Conservation (phyloP, 2,329 filamentous ascomycete species). For the Calonectria montana region DNA sequence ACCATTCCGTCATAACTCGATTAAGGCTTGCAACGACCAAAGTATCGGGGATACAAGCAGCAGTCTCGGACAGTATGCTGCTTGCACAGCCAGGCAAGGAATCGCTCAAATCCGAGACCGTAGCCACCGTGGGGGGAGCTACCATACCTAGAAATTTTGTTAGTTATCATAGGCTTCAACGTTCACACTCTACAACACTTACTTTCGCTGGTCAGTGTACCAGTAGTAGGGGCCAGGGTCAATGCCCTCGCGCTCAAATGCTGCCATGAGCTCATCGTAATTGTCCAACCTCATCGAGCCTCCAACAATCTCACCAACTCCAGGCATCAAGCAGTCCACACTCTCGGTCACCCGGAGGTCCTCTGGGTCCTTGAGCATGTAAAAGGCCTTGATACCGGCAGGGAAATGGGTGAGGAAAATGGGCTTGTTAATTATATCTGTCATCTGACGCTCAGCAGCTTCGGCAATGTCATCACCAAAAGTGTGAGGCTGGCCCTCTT, state of each 20-base stretch:
- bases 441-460: conserved; percentile 96
- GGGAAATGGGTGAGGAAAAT: conserved; percentile 99
- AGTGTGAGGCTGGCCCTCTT: conserved; percentile 87
- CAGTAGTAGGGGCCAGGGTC: conserved; percentile 91
- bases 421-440: conserved; percentile 92
- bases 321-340: not conserved
- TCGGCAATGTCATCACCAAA: conserved; percentile 99
- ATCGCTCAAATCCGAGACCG: conserved; percentile 88
- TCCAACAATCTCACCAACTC: conserved; percentile 6
- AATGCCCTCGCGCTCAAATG: conserved; percentile 89
- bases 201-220: conserved; percentile 98
- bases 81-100: conserved; percentile 73
- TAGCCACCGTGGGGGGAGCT: conserved; percentile 94
- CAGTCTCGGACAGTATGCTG: conserved; percentile 73
- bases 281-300: conserved; percentile 96
- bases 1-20: conserved; percentile 21
- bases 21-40: conserved; percentile 82
- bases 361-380: not conserved
- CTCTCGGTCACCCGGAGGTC: not conserved
- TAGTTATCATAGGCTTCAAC: not conserved
- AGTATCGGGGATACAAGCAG: conserved; percentile 84
- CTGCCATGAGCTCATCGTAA: conserved; percentile 88
- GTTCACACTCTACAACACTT: not conserved
- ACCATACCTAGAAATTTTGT: conserved; percentile 63
- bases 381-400: conserved; percentile 76